phyloP scores from a whole-genome alignment of 2,329 filamentous ascomycete species.

The Zymoseptoria ardabiliae region DNA sequence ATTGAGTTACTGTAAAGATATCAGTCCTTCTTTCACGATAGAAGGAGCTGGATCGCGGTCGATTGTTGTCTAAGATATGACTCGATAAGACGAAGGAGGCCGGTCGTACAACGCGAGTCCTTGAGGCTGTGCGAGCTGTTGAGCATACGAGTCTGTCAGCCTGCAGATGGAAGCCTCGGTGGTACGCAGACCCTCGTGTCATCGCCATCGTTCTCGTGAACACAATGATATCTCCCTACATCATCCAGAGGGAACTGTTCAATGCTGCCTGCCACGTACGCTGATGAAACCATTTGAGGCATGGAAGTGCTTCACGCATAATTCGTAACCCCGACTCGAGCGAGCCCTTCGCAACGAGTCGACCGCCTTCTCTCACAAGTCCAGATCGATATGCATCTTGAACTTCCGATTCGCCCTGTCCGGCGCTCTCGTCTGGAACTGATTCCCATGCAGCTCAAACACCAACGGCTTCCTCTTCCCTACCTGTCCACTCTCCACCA shows the following conservation, averaged over 20 bases:
- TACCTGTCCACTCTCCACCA: slow-evolving; percentile 22
- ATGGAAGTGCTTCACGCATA: no score
- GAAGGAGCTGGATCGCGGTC: no score
- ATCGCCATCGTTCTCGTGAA: no score
- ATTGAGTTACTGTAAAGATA: no score
- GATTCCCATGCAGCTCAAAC: slow-evolving; percentile 81
- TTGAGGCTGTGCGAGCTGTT: not conserved
- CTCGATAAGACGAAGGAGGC: not conserved
- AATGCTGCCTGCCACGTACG: no score
- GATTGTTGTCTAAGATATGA: not conserved
- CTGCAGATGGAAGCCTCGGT: no score
- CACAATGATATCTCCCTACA: no score
- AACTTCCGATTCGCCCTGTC: slow-evolving; percentile 90
- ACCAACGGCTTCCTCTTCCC: slow-evolving; percentile 46
- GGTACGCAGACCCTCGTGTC: no score
- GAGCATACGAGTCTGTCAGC: not conserved
- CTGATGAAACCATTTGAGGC: no score
- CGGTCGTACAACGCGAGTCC: not conserved
- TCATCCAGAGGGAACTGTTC: no score
- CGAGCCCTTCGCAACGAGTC: not conserved
- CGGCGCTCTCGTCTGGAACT: slow-evolving; percentile 73
- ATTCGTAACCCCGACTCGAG: no score
- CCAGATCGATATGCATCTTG: slow-evolving; percentile 71
- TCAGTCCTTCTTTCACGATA: no score
- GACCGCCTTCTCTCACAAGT: slow-evolving; percentile 51